Base-by-base conservation (phyloP, 768 basidiomycete genomes). In the Lactifluus hygrophoroides region DNA sequence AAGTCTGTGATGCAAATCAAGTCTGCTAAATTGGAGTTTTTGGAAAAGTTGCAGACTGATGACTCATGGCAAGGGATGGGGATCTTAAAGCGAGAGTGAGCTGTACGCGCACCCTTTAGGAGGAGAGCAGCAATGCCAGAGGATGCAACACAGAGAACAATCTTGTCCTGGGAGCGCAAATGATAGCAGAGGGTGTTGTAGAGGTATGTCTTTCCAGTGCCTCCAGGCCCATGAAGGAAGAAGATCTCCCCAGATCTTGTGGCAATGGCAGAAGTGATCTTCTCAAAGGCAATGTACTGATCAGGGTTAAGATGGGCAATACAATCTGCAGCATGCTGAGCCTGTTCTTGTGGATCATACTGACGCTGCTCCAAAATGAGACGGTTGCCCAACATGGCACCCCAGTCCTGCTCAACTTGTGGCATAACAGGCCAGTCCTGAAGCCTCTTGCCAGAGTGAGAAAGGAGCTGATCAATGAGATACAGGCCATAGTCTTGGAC, bases 11-110 rank as follows among this genome's bases (percentile, higher is more conserved):
- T 4, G 7, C 37, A 17, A 40, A 51, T 19, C 11, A 51, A 19
- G 5, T 42, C n/a, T 19, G 27, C 51, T 4, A 40, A 2, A 13
- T 28, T 23, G 5, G 38, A 28, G n/a, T 27, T 19, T 30, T 51
- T 51, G 16, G 37, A 8, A 4, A 51, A n/a, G 17, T 17, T 19
- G 10, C 50, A 51, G 25, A 51, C 10, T 0, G 65, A 57, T 27
- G 7, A 70, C 57, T 5, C 53, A 54, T 54, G 53, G 17, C 34
- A 46, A 7, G 71, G 65, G 34, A 80, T 70, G 0, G 78, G 79
- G 40, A 80, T 77, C 54, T 77, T 75, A 68, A 81, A 80, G 8
- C 62, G 63, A 0, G 76, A 79, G 61, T 82, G 76, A 0, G 77
- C 70, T 19, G 80, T 82, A 2, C 72, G 66, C 1, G 79, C 80